phyloP scores from a whole-genome alignment of 257 asterid genomes.

The Buddleja alternifolia region DNA sequence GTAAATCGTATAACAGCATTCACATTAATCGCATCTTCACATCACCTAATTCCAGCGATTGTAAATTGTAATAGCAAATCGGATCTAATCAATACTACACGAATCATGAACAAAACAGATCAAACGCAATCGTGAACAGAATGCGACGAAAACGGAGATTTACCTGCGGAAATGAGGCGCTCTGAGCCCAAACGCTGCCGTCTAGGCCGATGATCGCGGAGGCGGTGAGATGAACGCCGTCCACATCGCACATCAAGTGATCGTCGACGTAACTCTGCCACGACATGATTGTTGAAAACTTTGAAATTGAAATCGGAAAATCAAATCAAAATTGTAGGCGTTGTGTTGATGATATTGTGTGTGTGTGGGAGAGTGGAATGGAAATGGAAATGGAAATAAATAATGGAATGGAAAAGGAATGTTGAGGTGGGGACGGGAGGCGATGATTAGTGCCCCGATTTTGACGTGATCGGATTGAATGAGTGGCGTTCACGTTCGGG shows the following conservation, averaged over 20 bases:
- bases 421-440: neutral
- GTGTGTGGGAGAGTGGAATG: conserved; percentile 8
- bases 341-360: neutral
- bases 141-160: neutral
- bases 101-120: too few species aligned
- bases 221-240: conserved; percentile 51
- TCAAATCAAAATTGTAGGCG: neutral
- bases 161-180: conserved; percentile 57
- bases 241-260: conserved; percentile 59
- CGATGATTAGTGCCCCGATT: conserved; percentile 24
- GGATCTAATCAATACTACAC: conserved; percentile 15
- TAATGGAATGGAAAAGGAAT: neutral
- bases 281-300: conserved; percentile 41
- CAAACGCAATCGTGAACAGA: neutral
- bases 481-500: conserved; percentile 31
- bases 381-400: conserved; percentile 13
- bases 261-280: conserved; percentile 66
- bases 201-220: conserved; percentile 60
- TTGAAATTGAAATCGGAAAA: too few species aligned
- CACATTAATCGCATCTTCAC: too few species aligned
- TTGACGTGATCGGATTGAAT: conserved; percentile 26
- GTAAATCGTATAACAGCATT: too few species aligned
- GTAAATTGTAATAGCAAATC: too few species aligned
- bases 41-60: too few species aligned
- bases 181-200: conserved; percentile 63